Base-by-base conservation (phyloP, 2,329 filamentous ascomycete genomes). In the Hirsutella rhossiliensis region DNA sequence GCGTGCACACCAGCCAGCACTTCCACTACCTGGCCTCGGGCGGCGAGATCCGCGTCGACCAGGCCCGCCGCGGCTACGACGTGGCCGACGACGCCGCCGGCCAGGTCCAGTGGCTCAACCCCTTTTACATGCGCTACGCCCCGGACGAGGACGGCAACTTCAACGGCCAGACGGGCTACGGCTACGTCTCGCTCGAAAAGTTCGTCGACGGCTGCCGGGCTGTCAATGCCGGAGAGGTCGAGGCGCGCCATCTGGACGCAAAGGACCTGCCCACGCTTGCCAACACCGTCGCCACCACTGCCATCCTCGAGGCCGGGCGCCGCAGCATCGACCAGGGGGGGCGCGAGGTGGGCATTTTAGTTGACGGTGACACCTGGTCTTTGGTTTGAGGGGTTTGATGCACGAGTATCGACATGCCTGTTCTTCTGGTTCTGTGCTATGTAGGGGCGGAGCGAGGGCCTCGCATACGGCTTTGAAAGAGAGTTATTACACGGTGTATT, bases 61-160 rank as follows among this genome's bases (percentile, higher is more conserved):
- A 96, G 67, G 89, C 88, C 38, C 94, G 94, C 73, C 78, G 89
- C 44, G 89, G 89, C 40, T 96, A 96, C 66, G 88, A 96, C 57
- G 84, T 96, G 11, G 87, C 89, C n/a, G 84, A 88, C 51, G 89
- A 96, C 60, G 74, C 66, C 18, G 68, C 69, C 2, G 77, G 76
- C 36, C 75, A 80, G 59, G 65, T 95, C 48, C 75, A 82, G 59
- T 95, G 88, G 87, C 84, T 86, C 62, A 96, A 96, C 63, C 89
- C 89, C 61, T 94, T 94, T 66, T 94, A 94, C 67, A 94, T 94
- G 87, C 82, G 84, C 56, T 95, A 95, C 57, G 86, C 88, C 12
- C 88, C 89, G 18, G 88, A 95, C 57, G 89, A 95, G 68, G 86
- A 94, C 62, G 90, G 89, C 44, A 94, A 96, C 66, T 96, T 96